Conservation (phyloP, 129 eudicot species). For the Chrysanthemum lavandulifolium region DNA sequence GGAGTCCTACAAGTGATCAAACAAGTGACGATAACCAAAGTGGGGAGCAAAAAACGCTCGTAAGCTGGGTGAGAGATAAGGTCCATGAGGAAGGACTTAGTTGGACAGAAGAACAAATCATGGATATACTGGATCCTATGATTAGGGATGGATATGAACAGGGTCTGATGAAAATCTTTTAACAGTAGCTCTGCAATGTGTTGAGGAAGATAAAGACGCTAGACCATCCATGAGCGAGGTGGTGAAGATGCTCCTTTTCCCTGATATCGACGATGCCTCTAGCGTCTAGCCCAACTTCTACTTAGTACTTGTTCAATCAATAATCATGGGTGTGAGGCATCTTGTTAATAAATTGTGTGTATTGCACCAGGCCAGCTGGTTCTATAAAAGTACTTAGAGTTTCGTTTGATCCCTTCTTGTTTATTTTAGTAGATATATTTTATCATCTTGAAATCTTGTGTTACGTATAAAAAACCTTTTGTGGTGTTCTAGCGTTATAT, state of each 20-base stretch:
- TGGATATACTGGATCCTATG: slow-evolving; percentile 24
- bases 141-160: slow-evolving; percentile 11
- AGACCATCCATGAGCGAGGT: slow-evolving; percentile 46
- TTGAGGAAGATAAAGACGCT: slow-evolving; percentile 18
- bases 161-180: slow-evolving; percentile 16
- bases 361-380: neutral
- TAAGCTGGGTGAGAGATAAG: slow-evolving; percentile 30
- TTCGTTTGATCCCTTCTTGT: too few relatives aligned
- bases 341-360: neutral
- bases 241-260: slow-evolving; percentile 30
- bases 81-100: neutral
- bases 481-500: too few relatives aligned
- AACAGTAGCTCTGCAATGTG: slow-evolving; percentile 29
- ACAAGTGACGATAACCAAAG: neutral
- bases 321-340: neutral
- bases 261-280: neutral
- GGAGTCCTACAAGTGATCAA: slow-evolving; percentile 12
- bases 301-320: neutral
- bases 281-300: neutral
- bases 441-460: too few relatives aligned
- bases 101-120: slow-evolving; percentile 4
- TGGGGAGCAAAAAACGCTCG: slow-evolving; percentile 2
- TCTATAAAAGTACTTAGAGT: neutral
- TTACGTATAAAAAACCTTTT: too few relatives aligned
- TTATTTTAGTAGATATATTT: too few relatives aligned